Percentiles rank a stretch among this genome's conserved stretches.
Conservation (phyloP, 306 rosid species). For the Pachyrhizus erosus region DNA sequence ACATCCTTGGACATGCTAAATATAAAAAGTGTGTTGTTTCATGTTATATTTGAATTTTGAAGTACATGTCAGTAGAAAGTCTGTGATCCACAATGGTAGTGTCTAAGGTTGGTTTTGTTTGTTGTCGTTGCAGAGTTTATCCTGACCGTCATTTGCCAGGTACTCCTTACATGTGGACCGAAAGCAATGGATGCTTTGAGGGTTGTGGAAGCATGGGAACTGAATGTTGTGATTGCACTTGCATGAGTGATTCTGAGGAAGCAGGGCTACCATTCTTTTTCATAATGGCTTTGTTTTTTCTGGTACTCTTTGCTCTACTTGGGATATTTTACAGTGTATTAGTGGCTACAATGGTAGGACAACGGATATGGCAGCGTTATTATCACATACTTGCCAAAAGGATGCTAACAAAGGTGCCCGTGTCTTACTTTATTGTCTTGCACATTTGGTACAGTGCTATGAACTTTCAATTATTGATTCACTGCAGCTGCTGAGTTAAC, state of each 20-base stretch:
- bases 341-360: constrained; percentile 91
- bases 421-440: constrained; percentile 12
- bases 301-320: constrained; percentile 74
- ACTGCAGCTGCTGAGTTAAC: constrained; percentile 18
- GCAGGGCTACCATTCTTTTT: constrained; percentile 75
- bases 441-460: neutral
- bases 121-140: constrained; percentile 59
- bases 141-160: constrained; percentile 83
- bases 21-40: neutral
- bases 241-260: constrained; percentile 85
- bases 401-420: constrained; percentile 82
- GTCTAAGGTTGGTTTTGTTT: constrained; percentile 24
- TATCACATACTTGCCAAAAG: constrained; percentile 85
- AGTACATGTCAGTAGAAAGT: neutral
- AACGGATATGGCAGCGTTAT: constrained; percentile 87
- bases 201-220: constrained; percentile 74
- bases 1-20: constrained; percentile 30
- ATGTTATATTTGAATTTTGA: neutral
- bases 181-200: constrained; percentile 82
- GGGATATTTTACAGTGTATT: constrained; percentile 88
- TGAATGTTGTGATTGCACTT: constrained; percentile 83
- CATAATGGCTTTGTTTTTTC: constrained; percentile 72
- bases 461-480: constrained; percentile 1
- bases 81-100: neutral
- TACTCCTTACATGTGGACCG: constrained; percentile 81